Base-by-base conservation (phyloP, 2,329 filamentous ascomycete species). In the Cordyceps fumosorosea region DNA sequence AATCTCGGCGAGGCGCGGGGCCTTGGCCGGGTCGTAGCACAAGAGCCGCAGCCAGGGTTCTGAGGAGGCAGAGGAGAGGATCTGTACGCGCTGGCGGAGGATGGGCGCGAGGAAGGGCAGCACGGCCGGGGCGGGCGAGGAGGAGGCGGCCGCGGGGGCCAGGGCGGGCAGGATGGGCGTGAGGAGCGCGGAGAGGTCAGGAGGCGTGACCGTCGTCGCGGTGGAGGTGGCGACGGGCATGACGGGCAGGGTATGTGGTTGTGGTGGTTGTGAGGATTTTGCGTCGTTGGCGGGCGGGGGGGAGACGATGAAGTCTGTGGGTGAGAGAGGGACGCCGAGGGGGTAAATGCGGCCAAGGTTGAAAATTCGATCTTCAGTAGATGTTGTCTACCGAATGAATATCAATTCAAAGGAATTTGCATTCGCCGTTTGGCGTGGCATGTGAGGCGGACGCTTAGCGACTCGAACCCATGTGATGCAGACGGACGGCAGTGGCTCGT, bases 41-140 rank as follows among this genome's bases (percentile, higher is more conserved):
- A 93, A 80, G 37, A 93, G 79, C 0, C 84, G 81, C 18, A 93
- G 81, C 89, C 90, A 93, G 58, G 88, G 84, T 42, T 88, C 84
- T n/a, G 75, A 75, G 69, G 78, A 81, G 55, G 81, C 75, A 0
- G 81, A 76, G 1, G 87, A 83, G 63, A 93, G 78, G 59, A 91
- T 78, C 66, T 87, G 83, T 47, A 89, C 84, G 63, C 86, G 79
- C 69, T 89, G 86, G 50, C 86, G 81, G 40, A 89, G 78, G 62
- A 89, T 88, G 29, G 86, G 86, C 2, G 86, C 84, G 60, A 89
- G 81, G 22, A 85, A 77, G 29, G 84, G 84, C 5, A 88, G 74
- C 52, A 88, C 75, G 20, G 78, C 79, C 34, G 79, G 75, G 14
- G 86, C 79, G 1, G 86, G 85, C 63, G 82, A 74, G 18, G 81